Evolutionary conservation across 306 rosid genomes (phyloP).

Genomic region (Vigna reflexopilosa): DNA sequence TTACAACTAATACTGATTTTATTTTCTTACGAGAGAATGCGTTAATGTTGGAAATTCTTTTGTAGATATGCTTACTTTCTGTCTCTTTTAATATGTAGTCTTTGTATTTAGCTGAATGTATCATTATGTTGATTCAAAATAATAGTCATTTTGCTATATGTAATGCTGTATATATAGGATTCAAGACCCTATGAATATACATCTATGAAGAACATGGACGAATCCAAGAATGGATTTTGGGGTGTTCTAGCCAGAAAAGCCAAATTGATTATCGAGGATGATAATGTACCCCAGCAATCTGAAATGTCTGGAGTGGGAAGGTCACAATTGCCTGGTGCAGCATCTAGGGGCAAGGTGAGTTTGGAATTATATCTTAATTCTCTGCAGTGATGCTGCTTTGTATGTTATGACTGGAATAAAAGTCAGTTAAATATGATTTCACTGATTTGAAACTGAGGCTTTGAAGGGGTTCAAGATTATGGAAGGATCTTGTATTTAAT

Average conservation of each 20-base stretch:
- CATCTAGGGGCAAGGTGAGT: constrained; percentile 75
- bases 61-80: constrained; percentile 1
- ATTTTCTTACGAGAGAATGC: not conserved
- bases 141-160: constrained; percentile 18
- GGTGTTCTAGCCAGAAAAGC: constrained; percentile 91
- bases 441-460: not conserved
- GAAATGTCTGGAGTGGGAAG: constrained; percentile 53
- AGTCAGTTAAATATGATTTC: too few species aligned
- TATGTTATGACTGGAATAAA: not conserved
- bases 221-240: constrained; percentile 94
- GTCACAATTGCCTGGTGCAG: constrained; percentile 54
- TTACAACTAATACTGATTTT: not conserved
- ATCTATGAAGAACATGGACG: constrained; percentile 74
- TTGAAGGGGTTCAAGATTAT: constrained; percentile 23
- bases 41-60: constrained; percentile 31
- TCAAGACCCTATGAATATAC: constrained; percentile 72
- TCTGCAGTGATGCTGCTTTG: constrained; percentile 29
- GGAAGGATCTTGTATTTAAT: constrained; percentile 7
- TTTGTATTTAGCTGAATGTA: not conserved
- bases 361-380: constrained; percentile 32
- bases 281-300: constrained; percentile 53
- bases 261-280: constrained; percentile 85
- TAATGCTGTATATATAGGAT: constrained; percentile 54
- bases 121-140: constrained; percentile 29
- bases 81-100: not conserved